These are phyloP conservation scores for Saccharomycopsis hybrid DNA, from an alignment of 1,139 yeast genomes.

Conservation along the genomic window DNA sequence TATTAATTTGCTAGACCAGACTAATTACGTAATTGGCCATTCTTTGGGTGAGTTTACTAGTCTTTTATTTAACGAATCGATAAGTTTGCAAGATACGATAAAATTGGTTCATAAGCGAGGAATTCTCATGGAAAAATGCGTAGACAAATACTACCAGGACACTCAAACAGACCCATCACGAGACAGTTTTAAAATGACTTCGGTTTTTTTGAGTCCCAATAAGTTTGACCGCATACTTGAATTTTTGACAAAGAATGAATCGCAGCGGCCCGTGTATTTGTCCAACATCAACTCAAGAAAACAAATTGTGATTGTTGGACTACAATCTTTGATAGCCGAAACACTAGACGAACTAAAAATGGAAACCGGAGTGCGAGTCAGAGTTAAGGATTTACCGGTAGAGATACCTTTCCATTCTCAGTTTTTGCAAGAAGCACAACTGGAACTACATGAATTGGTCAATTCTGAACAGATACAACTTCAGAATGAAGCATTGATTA, in stretches of 20 bases:
- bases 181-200: conserved; percentile 30
- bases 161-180: too few species aligned
- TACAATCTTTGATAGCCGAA: not conserved
- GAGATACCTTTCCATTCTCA: conserved; percentile 42
- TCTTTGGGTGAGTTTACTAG: conserved; percentile 32
- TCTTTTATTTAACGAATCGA: conserved; percentile 26
- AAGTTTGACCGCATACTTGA: conserved; percentile 23
- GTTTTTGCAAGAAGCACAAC: conserved; percentile 31
- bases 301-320: conserved; percentile 31
- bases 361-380: conserved; percentile 25
- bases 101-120: conserved; percentile 28
- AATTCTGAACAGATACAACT: too few species aligned
- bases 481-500: too few species aligned
- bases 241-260: conserved; percentile 16
- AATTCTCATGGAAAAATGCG: conserved; percentile 28
- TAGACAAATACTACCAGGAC: conserved; percentile 10
- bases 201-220: conserved; percentile 26
- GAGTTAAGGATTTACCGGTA: conserved; percentile 34
- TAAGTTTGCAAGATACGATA: conserved; percentile 27
- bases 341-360: not conserved
- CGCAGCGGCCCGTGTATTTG: conserved; percentile 22
- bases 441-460: conserved; percentile 28
- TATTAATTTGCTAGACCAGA: conserved; percentile 23
- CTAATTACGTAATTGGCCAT: conserved; percentile 30
- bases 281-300: conserved; percentile 31